These are phyloP conservation scores for Cryptosporidium parvum DNA, from an alignment of 169 alveolate genomes.

Conservation along the genomic window DNA sequence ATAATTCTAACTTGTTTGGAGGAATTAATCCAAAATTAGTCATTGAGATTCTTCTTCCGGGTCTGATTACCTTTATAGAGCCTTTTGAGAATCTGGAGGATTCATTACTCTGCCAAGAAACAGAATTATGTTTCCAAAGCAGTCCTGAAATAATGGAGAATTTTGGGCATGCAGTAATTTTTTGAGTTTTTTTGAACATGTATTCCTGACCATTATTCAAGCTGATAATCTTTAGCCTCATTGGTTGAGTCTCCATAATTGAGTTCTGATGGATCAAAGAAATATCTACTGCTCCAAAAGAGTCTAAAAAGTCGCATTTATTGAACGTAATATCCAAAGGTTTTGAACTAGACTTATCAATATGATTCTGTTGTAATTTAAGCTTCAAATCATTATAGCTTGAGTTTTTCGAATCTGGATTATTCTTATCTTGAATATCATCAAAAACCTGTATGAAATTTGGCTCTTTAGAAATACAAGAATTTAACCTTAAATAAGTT, in stretches of 20 bases:
- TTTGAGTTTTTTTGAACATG: slow-evolving; percentile 17
- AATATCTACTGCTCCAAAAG: slow-evolving; percentile 64
- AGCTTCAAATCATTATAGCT: background rate
- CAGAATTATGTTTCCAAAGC: slow-evolving; percentile 59
- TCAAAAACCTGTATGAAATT: background rate
- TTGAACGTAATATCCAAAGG: slow-evolving; percentile 13
- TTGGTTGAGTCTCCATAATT: slow-evolving; percentile 55
- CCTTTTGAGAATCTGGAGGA: slow-evolving; percentile 36
- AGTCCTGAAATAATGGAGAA: slow-evolving; percentile 66
- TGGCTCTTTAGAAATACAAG: background rate
- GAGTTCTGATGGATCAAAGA: slow-evolving; percentile 49
- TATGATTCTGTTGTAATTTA: background rate
- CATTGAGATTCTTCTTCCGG: background rate
- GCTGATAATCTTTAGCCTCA: slow-evolving; percentile 52
- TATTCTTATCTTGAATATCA: background rate
- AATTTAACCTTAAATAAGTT: background rate
- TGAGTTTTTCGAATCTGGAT: background rate
- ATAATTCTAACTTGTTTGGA: slow-evolving; percentile 46
- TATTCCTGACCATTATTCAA: slow-evolving; percentile 56
- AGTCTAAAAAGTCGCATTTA: slow-evolving; percentile 38
- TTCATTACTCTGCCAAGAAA: slow-evolving; percentile 34
- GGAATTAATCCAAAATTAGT: background rate
- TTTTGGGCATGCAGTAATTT: slow-evolving; percentile 31
- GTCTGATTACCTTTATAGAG: slow-evolving; percentile 18
- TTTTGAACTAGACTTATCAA: background rate